Conservation (phyloP, 805 yeast genomes). For the Ogataea nitratoaversa region DNA sequence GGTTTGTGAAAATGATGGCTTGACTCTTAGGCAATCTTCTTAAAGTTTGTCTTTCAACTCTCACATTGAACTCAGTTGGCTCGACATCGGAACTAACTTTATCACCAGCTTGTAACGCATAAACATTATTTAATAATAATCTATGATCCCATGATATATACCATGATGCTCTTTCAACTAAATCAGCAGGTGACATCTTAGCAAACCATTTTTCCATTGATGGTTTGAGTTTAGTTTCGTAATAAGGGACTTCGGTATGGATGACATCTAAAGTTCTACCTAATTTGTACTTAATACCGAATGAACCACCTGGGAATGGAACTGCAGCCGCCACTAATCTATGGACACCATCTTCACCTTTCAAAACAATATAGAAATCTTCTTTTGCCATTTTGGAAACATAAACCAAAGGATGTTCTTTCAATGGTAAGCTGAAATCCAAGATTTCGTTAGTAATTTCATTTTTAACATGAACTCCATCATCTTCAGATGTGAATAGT, state of each 20-base stretch:
- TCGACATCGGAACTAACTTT: slow-evolving; percentile 39
- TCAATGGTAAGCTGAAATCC: slow-evolving; percentile 56
- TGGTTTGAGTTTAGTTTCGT: slow-evolving; percentile 55
- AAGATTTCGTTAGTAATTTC: slow-evolving; percentile 58
- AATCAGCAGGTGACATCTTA: slow-evolving; percentile 53
- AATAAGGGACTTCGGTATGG: slow-evolving; percentile 68
- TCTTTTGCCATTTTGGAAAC: slow-evolving; percentile 71
- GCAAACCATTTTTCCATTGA: slow-evolving; percentile 75
- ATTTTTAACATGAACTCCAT: slow-evolving; percentile 53
- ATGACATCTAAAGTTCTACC: slow-evolving; percentile 62
- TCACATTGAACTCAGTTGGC: slow-evolving; percentile 55
- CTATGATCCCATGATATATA: slow-evolving; percentile 72
- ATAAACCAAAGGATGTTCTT: slow-evolving; percentile 59
- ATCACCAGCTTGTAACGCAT: slow-evolving; percentile 43
- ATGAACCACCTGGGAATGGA: slow-evolving; percentile 76
- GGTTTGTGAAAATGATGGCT: slow-evolving; percentile 72
- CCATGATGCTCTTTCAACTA: slow-evolving; percentile 75
- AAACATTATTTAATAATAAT: slow-evolving; percentile 51
- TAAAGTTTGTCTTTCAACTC: slow-evolving; percentile 71
- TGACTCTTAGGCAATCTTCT: slow-evolving; percentile 59
- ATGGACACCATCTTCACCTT: slow-evolving; percentile 52
- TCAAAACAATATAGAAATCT: slow-evolving; percentile 62
- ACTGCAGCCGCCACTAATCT: slow-evolving; percentile 71
- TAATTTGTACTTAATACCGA: slow-evolving; percentile 55
- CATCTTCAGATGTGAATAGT: slow-evolving; percentile 46